These are phyloP conservation scores for Fusarium temperatum DNA, from an alignment of 2,329 filamentous ascomycete species.

Conservation along the genomic window DNA sequence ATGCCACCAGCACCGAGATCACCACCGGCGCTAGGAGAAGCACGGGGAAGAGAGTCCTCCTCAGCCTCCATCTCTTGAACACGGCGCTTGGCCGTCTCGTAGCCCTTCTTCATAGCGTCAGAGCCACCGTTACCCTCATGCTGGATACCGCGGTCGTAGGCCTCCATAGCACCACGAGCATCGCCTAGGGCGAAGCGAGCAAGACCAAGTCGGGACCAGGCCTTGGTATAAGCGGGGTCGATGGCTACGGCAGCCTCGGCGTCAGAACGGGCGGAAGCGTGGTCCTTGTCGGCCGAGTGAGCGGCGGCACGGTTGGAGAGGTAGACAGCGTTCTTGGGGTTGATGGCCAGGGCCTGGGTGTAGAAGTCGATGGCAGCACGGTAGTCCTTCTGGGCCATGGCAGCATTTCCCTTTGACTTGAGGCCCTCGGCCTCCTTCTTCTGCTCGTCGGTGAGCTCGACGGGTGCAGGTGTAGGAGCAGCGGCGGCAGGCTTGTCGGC, in stretches of 20 bases:
- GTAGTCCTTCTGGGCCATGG: slow-evolving; percentile 96
- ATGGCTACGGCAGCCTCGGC: slow-evolving; percentile 89
- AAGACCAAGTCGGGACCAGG: slow-evolving; percentile 92
- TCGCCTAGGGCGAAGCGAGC: slow-evolving; percentile 93
- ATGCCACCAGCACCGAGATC: slow-evolving; percentile 60
- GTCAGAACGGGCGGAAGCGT: slow-evolving; percentile 84
- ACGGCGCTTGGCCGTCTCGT: slow-evolving; percentile 88
- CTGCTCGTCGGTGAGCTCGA: slow-evolving; percentile 59
- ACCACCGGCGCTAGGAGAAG: slow-evolving; percentile 60
- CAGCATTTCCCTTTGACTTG: slow-evolving; percentile 91
- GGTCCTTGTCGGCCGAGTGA: slow-evolving; percentile 84
- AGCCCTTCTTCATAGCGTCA: slow-evolving; percentile 97
- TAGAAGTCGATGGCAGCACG: slow-evolving; percentile 82
- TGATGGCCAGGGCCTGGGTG: slow-evolving; percentile 82
- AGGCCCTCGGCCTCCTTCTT: slow-evolving; percentile 87
- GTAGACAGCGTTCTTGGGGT: slow-evolving; percentile 92
- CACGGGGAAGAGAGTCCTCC: slow-evolving; percentile 51
- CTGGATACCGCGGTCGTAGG: slow-evolving; percentile 92
- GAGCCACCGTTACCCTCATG: slow-evolving; percentile 93
- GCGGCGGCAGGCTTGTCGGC: slow-evolving; percentile 55
- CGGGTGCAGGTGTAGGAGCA: slow-evolving; percentile 43
- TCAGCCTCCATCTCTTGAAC: slow-evolving; percentile 79
- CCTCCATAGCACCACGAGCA: slow-evolving; percentile 90
- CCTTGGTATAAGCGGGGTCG: slow-evolving; percentile 95
- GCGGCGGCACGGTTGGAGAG: slow-evolving; percentile 97